phyloP scores from a whole-genome alignment of 164 flowering plant genomes.

The Protea cynaroides region DNA sequence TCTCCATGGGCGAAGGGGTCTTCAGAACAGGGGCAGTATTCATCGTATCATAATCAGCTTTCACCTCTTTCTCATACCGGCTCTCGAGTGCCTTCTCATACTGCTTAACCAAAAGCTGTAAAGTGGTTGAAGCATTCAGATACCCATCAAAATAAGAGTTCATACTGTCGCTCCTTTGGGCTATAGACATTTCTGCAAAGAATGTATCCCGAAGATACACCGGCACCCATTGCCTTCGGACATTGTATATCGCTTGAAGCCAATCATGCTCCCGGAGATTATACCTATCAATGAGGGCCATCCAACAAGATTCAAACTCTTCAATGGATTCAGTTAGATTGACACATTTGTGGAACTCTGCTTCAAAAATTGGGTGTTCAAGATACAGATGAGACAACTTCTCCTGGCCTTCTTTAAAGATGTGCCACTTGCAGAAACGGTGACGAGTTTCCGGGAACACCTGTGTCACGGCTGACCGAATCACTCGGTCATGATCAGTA shows the following conservation, averaged over 20 bases:
- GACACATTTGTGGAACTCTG: constrained; percentile 38
- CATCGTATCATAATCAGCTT: constrained; percentile 40
- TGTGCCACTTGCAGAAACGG: constrained; percentile 42
- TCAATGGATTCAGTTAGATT: constrained; percentile 31
- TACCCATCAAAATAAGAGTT: constrained; percentile 41
- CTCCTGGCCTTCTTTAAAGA: constrained; percentile 35
- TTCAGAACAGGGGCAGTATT: constrained; percentile 26
- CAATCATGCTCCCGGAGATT: constrained; percentile 34
- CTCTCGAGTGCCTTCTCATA: constrained; percentile 34
- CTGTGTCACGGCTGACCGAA: constrained; percentile 26
- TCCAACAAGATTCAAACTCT: constrained; percentile 42
- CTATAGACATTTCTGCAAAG: constrained; percentile 34
- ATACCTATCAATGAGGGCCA: constrained; percentile 24
- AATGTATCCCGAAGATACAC: constrained; percentile 38
- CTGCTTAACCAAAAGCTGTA: constrained; percentile 28
- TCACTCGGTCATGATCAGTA: constrained; percentile 35
- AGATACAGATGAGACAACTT: constrained; percentile 26
- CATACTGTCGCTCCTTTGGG: constrained; percentile 27
- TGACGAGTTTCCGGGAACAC: constrained; percentile 41
- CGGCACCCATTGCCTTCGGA: constrained; percentile 37
- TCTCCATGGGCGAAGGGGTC: constrained; percentile 47
- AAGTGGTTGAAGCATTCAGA: constrained; percentile 31
- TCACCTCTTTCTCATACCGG: constrained; percentile 38
- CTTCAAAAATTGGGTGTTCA: constrained; percentile 33
- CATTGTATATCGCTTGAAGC: constrained; percentile 34